Conservation (phyloP, 1,284 basidiomycete species). For the Moesziomyces globuligerus region DNA sequence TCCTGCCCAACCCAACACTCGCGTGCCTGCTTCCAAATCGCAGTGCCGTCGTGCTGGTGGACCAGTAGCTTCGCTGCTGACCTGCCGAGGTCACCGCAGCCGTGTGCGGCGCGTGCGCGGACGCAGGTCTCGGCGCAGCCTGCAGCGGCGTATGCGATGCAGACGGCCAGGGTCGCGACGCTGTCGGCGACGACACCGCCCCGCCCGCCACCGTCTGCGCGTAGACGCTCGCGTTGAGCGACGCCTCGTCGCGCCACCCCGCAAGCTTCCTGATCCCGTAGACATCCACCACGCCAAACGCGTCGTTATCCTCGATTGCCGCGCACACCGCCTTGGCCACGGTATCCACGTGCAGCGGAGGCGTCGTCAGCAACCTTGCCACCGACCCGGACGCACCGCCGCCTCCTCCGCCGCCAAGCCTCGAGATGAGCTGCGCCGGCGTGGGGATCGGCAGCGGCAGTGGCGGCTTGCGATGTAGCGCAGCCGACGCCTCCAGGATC, state of each 20-base stretch:
- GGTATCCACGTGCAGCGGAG: constrained; percentile 94
- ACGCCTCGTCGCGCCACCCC: constrained; percentile 51
- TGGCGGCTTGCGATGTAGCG: constrained; percentile 46
- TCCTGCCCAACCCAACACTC: too few species aligned
- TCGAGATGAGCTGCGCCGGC: constrained; percentile 63
- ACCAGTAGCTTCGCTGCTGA: constrained; percentile 13
- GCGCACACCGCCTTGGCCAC: constrained; percentile 84
- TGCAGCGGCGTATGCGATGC: constrained; percentile 16
- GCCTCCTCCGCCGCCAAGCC: constrained; percentile 19
- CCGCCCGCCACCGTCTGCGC: constrained; percentile 10
- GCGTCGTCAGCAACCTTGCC: constrained; percentile 79
- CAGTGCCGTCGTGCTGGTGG: too few species aligned
- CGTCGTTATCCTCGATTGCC: constrained; percentile 68
- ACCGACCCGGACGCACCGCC: constrained; percentile 71
- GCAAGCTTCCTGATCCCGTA: constrained; percentile 53
- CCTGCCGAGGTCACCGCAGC: constrained; percentile 9
- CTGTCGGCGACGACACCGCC: not conserved
- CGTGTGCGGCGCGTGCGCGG: constrained; percentile 9
- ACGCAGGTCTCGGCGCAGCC: constrained; percentile 9
- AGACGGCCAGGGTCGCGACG: constrained; percentile 11
- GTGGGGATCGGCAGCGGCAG: constrained; percentile 74
- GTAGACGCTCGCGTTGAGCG: constrained; percentile 17
- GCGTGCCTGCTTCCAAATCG: too few species aligned
- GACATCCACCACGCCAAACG: constrained; percentile 47
- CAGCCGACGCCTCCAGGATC: constrained; percentile 75